Base-by-base conservation (phyloP, 1,139 yeast species). In the Geotrichum macrosporum region DNA sequence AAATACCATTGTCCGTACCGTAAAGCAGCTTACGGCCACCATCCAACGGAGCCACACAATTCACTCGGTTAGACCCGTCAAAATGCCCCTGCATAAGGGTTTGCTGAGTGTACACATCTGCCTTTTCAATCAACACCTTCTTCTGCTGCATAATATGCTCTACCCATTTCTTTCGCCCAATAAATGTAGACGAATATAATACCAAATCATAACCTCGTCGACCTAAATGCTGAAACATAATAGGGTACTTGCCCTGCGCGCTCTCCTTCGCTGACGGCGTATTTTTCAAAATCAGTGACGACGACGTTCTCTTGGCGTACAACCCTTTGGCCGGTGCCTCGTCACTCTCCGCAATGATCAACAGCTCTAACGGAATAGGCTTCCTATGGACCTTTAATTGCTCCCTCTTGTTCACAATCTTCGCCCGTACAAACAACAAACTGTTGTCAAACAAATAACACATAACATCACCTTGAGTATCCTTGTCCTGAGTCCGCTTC, bases 1-100 rank as follows among this genome's bases (percentile, higher is more conserved):
- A 94, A 5, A 92, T 81, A 8, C 98, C 98, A 3, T 82, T 76
- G 62, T 88, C 95, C 0, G 97, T 88, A 41, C 97, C 97, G 60
- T 86, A 89, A 40, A 92, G 66, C 55, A 89, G 69, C 64, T 89
- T 86, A 55, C 95, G 78, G 20, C 98, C 97, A 48, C 96, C 96
- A 61, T 92, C 95, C 63, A 89, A 83, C 27, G 96, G 95, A 31
- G 86, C 89, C 24, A 92, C 94, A 70, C 97, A 88, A 60, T 86
- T 88, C 56, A 92, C 87, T 54, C 83, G 79, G 61, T 86, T 85
- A 21, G 82, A 80, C 41, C 72, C 70, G 53, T 76, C 81, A 65
- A 89, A 89, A 60, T 81, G 78, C 33, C 58, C 58, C 80, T 75
- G 36, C 84, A 86, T 65, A 80, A 88, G 55, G 76, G 77, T 54